Evolutionary conservation across 768 basidiomycete species (phyloP), one percentile per base, ranked within the genome.

Genomic region (Phanerodontia chrysosporium): DNA sequence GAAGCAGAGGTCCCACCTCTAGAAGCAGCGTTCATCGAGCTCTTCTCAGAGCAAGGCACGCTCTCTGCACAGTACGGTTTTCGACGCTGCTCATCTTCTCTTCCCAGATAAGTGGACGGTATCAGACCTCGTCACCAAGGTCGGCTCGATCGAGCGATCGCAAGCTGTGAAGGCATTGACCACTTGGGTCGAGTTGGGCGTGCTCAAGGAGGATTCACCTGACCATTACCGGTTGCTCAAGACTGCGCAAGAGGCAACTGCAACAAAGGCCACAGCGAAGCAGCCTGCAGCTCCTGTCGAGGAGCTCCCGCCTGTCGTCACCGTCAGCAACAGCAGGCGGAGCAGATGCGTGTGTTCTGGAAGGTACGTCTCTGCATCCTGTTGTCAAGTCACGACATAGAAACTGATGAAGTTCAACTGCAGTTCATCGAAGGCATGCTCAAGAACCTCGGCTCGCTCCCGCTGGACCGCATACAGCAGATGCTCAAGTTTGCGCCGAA

Each of bases 341-440:
- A 92, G 65, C 89, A 94, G 73, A 92, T 95, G 87, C 82, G 78
- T 60, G 80, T 93, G 0, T 91, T 87, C 69, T 95, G 92, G 92
- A 92, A 90, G 84, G 92, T 86, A 54, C 7, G 72, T 76, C 24
- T 14, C 3, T 12, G 13, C 42, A 21, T 29, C 27, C 48, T 48
- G 45, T 51, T 7, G 58, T 29, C 44, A 30, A n/a, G 21, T 35
- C 28, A 51, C 45, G 29, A n/a, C n/a, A n/a, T n/a, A n/a, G n/a
- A 48, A 8, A 29, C 2, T 48, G 29, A 27, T 16, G 16, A n/a
- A 4, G 35, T 10, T 18, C 4, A 18, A 4, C 21, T 25, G 12
- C 22, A 92, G 89, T 95, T 89, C 73, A 90, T 95, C 60, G 87
- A 92, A 72, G 92, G 90, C 28, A 93, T 94, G 89, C 85, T 97